Evolutionary conservation across 73 alveolate species (phyloP), one percentile per base, ranked within the genome.

Genomic region (Urostyla sp.): DNA sequence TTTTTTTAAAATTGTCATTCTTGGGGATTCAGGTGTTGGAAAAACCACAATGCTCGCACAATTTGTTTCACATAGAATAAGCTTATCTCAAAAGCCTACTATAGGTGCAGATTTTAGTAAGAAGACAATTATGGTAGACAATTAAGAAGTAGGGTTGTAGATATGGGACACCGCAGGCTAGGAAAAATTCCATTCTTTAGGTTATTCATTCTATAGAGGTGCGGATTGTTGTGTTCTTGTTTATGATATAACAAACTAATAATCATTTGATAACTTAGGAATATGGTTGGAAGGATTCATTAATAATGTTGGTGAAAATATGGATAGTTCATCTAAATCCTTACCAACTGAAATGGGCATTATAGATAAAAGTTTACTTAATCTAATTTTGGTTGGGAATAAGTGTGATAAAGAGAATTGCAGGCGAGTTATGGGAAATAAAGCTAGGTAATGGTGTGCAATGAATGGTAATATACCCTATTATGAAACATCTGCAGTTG

Each of bases 31-130:
- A 45, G 99, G 90, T 85, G 87, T 75, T 7, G 87, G 87, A 7
- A 75, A 75, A 34, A 72, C 91, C 27, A 67, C 91, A 27, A 32
- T 82, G 1, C 67, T 82, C 13, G 32, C 61, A 20, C 53, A 83
- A 36, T 96, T 88, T 81, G 95, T 93, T 44, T 86, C 91, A 82
- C 85, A 87, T 40, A 90, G 95, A 66, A 87, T 95, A 84, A 75
- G 94, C 35, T 67, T 84, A 77, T 90, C 90, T 89, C 91, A 87
- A 72, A 96, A 95, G 81, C 98, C 99, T 52, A 96, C 99, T 26
- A 96, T 96, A 0, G 99, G 99, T 16, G 99, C 99, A 35, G 99
- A 96, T 79, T 96, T 96, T 91, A 81, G 91, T 58, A 96, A 98
- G 51, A 96, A 96, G 73, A 94, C 89, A 57, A 94, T 95, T 21